phyloP scores from a whole-genome alignment of 768 basidiomycete species.

The Boletellus ananiceps region DNA sequence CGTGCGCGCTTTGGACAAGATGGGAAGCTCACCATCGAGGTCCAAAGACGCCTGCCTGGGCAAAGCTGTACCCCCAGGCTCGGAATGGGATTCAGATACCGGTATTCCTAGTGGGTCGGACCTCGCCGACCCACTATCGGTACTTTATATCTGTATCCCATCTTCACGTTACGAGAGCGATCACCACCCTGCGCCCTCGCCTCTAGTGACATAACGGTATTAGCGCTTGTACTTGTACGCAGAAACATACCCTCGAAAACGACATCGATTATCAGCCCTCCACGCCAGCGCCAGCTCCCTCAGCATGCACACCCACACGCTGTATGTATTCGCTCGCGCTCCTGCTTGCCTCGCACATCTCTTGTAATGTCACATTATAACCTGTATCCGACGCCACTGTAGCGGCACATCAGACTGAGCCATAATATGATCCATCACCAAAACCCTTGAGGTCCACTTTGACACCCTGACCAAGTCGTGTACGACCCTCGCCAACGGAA shows the following conservation, averaged over 20 bases:
- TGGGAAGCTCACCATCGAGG: conserved; percentile 46
- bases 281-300: not conserved
- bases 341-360: conserved; percentile 6
- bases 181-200: conserved; percentile 3
- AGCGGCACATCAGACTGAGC: too few relatives aligned
- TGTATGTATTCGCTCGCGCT: conserved; percentile 12
- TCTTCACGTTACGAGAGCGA: not conserved
- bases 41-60: conserved; percentile 29
- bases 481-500: conserved; percentile 2
- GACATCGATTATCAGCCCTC: not conserved
- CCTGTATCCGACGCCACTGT: not conserved
- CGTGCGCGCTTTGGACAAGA: conserved; percentile 46
- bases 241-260: conserved; percentile 15
- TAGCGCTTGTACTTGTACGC: conserved; percentile 21
- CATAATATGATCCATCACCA: conserved; percentile 3
- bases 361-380: conserved; percentile 1
- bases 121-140: not conserved
- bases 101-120: conserved; percentile 17
- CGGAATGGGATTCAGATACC: conserved; percentile 30
- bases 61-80: conserved; percentile 22
- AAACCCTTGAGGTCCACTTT: not conserved
- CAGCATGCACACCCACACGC: not conserved
- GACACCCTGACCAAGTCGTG: not conserved
- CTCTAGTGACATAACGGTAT: conserved; percentile 21
- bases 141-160: conserved; percentile 1